Evolutionary conservation across 2,329 filamentous ascomycete species (phyloP).

Genomic region (Chaetoscypha palmicola): DNA sequence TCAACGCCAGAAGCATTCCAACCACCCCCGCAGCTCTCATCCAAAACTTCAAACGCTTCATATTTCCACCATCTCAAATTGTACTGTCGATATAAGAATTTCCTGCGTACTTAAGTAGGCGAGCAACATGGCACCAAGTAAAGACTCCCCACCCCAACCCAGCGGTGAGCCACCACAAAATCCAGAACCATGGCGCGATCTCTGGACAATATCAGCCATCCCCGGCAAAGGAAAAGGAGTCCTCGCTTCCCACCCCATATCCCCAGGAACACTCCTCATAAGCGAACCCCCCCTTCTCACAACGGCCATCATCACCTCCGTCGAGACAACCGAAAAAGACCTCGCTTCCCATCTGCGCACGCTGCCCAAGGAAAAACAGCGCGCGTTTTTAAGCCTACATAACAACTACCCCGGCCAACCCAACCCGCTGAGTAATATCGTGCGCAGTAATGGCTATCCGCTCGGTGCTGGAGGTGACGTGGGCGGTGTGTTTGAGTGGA

Average conservation of each 20-base stretch:
- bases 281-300: constrained; percentile 27
- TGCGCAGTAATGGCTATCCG: constrained; percentile 10
- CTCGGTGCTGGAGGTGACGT: constrained; percentile 23
- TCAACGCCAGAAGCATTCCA: background rate
- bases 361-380: constrained; percentile 16
- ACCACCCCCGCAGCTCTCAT: background rate
- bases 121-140: constrained; percentile 11
- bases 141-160: constrained; percentile 1
- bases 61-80: background rate
- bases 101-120: too few species aligned
- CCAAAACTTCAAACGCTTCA: background rate
- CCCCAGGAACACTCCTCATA: constrained; percentile 26
- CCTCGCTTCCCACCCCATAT: constrained; percentile 20
- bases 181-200: background rate
- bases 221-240: constrained; percentile 26
- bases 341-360: constrained; percentile 18
- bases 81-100: background rate
- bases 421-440: constrained; percentile 6
- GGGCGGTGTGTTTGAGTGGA: constrained; percentile 30
- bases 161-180: background rate
- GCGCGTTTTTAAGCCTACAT: constrained; percentile 14
- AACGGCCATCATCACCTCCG: constrained; percentile 20
- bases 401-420: constrained; percentile 9
- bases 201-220: constrained; percentile 20
- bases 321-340: constrained; percentile 19